Conservation (phyloP, 371 early-diverging fungal genomes). For the Nosema muscidifuracis region DNA sequence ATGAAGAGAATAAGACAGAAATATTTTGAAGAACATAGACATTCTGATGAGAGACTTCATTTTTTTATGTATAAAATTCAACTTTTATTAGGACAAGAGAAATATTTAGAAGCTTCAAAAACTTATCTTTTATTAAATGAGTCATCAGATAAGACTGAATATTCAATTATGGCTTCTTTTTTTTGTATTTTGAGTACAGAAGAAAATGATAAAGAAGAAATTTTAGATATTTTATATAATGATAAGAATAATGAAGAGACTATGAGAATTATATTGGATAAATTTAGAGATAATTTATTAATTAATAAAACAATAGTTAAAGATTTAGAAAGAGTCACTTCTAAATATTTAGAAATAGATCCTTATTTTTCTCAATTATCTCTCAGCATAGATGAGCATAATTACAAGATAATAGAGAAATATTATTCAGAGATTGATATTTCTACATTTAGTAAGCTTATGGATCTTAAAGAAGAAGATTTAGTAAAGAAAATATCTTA, state of each 20-base stretch:
- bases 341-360: neutral
- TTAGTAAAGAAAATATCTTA: constrained; percentile 44
- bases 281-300: constrained; percentile 40
- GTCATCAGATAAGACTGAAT: constrained; percentile 5
- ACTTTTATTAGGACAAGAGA: constrained; percentile 47
- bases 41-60: constrained; percentile 15
- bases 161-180: constrained; percentile 19
- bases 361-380: constrained; percentile 12
- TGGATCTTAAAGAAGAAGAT: constrained; percentile 35
- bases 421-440: constrained; percentile 50
- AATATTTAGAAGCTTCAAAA: constrained; percentile 41
- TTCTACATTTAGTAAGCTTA: constrained; percentile 25
- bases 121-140: constrained; percentile 37
- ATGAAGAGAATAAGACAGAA: constrained; percentile 53
- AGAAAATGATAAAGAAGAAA: neutral
- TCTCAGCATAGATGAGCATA: constrained; percentile 51
- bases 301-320: constrained; percentile 5
- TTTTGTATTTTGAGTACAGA: constrained; percentile 31
- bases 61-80: constrained; percentile 46
- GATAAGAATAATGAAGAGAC: constrained; percentile 48
- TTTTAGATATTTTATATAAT: constrained; percentile 24
- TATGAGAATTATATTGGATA: constrained; percentile 43
- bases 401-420: constrained; percentile 47
- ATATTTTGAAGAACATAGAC: constrained; percentile 42
- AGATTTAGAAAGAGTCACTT: constrained; percentile 12